phyloP scores from a whole-genome alignment of 257 asterid species.

The Fraxinus cuspidata region DNA sequence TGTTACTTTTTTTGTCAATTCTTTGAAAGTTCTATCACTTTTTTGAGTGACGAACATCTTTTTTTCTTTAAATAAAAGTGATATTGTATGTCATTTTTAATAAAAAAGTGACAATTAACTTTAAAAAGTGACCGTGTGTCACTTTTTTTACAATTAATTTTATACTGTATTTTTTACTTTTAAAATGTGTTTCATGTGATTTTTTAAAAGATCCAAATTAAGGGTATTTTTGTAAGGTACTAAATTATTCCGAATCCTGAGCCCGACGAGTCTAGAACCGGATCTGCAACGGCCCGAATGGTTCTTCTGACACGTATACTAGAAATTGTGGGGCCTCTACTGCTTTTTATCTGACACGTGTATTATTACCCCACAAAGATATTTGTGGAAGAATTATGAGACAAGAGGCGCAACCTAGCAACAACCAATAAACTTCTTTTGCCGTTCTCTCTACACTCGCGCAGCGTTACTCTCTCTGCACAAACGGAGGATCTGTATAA shows the following conservation, averaged over 20 bases:
- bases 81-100: too few species aligned
- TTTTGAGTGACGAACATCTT: too few species aligned
- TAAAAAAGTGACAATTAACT: too few species aligned
- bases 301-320: background rate
- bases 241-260: background rate
- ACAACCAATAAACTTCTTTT: background rate
- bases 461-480: conserved; percentile 22
- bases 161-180: too few species aligned
- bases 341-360: conserved; percentile 8
- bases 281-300: background rate
- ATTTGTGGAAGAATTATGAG: background rate
- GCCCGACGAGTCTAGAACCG: background rate
- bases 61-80: too few species aligned
- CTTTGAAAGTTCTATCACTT: too few species aligned
- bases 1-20: too few species aligned
- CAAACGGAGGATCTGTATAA: conserved; percentile 22
- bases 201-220: too few species aligned
- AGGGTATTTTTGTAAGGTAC: too few species aligned
- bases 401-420: background rate
- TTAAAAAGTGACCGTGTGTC: too few species aligned
- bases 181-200: too few species aligned
- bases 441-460: conserved; percentile 8
- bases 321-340: background rate
- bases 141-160: too few species aligned
- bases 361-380: conserved; percentile 4